phyloP scores from a whole-genome alignment of 2,329 filamentous ascomycete genomes.

The Calycina marina region DNA sequence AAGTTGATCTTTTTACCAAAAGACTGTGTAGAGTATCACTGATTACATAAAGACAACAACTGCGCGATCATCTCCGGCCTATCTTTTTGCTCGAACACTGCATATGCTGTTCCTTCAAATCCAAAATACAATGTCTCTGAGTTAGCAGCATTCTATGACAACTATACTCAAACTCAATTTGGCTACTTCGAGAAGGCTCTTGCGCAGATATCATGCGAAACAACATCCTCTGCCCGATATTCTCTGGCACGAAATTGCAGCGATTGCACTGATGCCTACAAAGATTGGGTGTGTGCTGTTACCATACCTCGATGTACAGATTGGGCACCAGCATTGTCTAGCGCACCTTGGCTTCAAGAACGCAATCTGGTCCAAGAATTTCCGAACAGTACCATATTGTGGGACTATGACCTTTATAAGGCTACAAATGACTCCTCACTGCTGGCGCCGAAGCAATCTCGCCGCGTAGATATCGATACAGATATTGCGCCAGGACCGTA shows the following conservation, averaged over 20 bases:
- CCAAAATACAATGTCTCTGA: constrained; percentile 40
- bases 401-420: constrained; percentile 23
- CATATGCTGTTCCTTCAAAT: constrained; percentile 84
- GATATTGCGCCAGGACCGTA: constrained; percentile 72
- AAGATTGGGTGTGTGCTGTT: constrained; percentile 87
- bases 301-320: constrained; percentile 87
- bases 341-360: constrained; percentile 32
- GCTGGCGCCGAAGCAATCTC: constrained; percentile 40
- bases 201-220: constrained; percentile 74
- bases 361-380: constrained; percentile 62
- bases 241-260: constrained; percentile 65
- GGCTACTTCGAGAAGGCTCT: constrained; percentile 68
- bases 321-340: constrained; percentile 38
- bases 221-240: constrained; percentile 57
- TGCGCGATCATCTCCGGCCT: constrained; percentile 79
- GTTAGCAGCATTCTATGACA: constrained; percentile 64
- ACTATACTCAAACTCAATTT: constrained; percentile 55
- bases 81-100: constrained; percentile 75
- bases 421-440: constrained; percentile 9
- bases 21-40: no score
- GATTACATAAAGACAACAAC: constrained; percentile 46
- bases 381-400: constrained; percentile 47
- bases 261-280: constrained; percentile 71
- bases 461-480: constrained; percentile 60
- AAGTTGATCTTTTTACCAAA: no score